These are phyloP conservation scores for Erythrophleum ivorense DNA, from an alignment of 331 rosid genomes.

Conservation along the genomic window DNA sequence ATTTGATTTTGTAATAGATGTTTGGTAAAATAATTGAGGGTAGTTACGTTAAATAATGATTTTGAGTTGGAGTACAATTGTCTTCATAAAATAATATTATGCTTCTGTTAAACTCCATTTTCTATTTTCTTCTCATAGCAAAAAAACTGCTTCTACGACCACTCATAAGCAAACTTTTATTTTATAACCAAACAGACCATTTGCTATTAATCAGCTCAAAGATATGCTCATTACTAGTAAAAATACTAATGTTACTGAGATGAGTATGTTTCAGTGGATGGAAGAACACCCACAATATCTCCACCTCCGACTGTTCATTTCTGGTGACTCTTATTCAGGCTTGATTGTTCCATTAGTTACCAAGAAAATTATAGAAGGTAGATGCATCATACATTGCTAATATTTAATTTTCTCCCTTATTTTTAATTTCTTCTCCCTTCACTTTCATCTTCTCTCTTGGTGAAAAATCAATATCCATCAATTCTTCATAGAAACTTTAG, in stretches of 20 bases:
- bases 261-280: conserved; percentile 1
- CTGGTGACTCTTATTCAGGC: conserved; percentile 10
- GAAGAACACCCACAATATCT: conserved; percentile 8
- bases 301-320: background rate
- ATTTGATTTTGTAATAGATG: too few relatives aligned
- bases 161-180: too few relatives aligned
- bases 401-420: background rate
- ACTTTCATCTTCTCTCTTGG: background rate
- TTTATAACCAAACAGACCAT: too few relatives aligned
- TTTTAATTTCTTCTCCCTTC: background rate
- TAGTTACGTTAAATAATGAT: too few relatives aligned
- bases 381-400: background rate
- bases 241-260: background rate
- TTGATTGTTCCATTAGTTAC: background rate
- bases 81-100: too few relatives aligned
- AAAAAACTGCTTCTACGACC: too few relatives aligned
- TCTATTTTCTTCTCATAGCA: too few relatives aligned
- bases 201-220: too few relatives aligned
- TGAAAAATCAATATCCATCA: background rate
- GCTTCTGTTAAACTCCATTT: too few relatives aligned
- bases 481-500: background rate
- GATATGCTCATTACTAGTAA: background rate
- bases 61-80: too few relatives aligned
- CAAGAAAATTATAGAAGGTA: conserved; percentile 2
- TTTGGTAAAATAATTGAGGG: too few relatives aligned